Percentiles rank a stretch among this genome's conserved stretches.
These are phyloP conservation scores for Musa beccarii DNA, from an alignment of 176 grass and related monocot genomes.

Conservation along the genomic window DNA sequence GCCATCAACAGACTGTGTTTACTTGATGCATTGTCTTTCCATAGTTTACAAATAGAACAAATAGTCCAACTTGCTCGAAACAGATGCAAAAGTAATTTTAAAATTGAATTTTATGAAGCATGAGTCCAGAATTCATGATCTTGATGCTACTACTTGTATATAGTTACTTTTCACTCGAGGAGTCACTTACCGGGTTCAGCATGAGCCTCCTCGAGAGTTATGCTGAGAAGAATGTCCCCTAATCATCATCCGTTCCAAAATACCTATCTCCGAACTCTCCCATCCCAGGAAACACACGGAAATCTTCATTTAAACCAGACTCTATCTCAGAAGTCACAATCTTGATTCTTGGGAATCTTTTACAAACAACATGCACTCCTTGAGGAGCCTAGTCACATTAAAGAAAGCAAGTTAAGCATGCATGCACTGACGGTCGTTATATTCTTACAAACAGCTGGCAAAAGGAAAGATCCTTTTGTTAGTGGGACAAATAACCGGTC, in stretches of 20 bases:
- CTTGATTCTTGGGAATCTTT: conserved; percentile 15
- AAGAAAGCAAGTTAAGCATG: not conserved
- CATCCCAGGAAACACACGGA: conserved; percentile 3
- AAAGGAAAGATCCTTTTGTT: not conserved
- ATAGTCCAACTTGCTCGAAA: too few species aligned
- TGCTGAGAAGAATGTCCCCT: not conserved
- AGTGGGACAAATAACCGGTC: not conserved
- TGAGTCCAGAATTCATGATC: too few species aligned
- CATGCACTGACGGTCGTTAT: too few species aligned
- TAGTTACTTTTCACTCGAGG: not conserved
- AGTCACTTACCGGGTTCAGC: not conserved
- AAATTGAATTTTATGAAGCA: too few species aligned
- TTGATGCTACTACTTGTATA: not conserved
- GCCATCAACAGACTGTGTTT: too few species aligned
- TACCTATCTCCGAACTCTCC: conserved; percentile 10
- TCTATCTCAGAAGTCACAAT: conserved; percentile 12
- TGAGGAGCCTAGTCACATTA: conserved; percentile 4
- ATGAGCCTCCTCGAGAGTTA: not conserved
- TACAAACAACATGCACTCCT: conserved; percentile 15
- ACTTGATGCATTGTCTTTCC: too few species aligned
- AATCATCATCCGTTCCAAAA: conserved; percentile 5
- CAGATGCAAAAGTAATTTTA: too few species aligned
- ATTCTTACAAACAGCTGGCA: too few species aligned
- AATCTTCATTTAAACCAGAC: conserved; percentile 6
- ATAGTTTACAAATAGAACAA: too few species aligned